Evolutionary conservation across 192 early-diverging fungal species (phyloP).

Genomic region (Rhizophlyctis rosea): DNA sequence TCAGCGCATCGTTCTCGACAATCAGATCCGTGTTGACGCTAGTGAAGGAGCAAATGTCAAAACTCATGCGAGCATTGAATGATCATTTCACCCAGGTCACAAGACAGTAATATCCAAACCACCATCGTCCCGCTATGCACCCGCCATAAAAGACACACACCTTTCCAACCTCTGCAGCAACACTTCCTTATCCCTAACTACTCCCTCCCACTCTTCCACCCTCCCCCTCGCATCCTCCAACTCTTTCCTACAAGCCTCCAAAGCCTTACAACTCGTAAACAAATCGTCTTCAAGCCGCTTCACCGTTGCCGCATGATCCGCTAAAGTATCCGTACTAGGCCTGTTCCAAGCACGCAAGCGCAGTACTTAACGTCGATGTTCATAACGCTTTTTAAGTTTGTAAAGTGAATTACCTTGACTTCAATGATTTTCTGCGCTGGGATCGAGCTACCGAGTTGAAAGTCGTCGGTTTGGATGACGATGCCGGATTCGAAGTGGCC

Average conservation of each 20-base stretch:
- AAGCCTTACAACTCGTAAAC: constrained; percentile 3
- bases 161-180: constrained; percentile 21
- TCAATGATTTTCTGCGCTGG: background rate
- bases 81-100: too few species aligned
- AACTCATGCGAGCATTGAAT: too few species aligned
- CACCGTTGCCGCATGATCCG: too few species aligned
- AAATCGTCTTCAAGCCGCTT: constrained; percentile 23
- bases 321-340: background rate
- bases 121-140: background rate
- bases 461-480: too few species aligned
- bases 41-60: too few species aligned
- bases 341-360: background rate
- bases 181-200: constrained; percentile 15
- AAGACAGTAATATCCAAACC: background rate
- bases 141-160: background rate
- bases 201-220: background rate
- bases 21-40: constrained; percentile 21
- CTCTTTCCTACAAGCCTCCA: background rate
- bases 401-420: background rate
- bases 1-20: constrained; percentile 18
- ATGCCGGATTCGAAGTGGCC: too few species aligned
- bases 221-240: constrained; percentile 15
- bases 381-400: too few species aligned
- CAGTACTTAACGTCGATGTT: too few species aligned
- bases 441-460: background rate